Conservation (phyloP, 176 grass and related monocot genomes). For the Musa beccarii region DNA sequence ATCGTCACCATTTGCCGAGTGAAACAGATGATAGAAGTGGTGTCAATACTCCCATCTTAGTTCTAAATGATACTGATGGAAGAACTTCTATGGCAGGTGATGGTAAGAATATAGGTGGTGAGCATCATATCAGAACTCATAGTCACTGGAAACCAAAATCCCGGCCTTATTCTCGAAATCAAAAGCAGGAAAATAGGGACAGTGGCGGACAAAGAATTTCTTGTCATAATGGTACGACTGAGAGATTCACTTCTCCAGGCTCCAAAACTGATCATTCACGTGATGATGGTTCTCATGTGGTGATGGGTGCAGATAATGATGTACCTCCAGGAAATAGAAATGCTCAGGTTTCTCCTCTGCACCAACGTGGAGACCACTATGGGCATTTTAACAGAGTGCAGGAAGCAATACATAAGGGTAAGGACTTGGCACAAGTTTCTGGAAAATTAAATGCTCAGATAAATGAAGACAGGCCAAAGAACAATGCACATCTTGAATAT, state of each 20-base stretch:
- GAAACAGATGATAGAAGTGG: conserved; percentile 30
- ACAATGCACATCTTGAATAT: conserved; percentile 46
- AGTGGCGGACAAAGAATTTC: conserved; percentile 21
- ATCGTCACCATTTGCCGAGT: conserved; percentile 26
- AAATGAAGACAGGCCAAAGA: conserved; percentile 36
- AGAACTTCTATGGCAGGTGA: conserved; percentile 31
- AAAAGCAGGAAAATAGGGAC: conserved; percentile 26
- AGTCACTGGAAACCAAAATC: conserved; percentile 84
- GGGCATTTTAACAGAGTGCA: conserved; percentile 43
- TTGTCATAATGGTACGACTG: conserved; percentile 5
- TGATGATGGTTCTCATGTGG: not conserved
- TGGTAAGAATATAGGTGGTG: conserved; percentile 28
- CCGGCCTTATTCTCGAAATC: conserved; percentile 25
- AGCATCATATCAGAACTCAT: conserved; percentile 35
- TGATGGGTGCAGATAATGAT: not conserved
- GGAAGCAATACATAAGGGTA: conserved; percentile 36
- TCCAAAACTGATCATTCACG: not conserved
- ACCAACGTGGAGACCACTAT: conserved; percentile 28
- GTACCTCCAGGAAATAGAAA: conserved; percentile 7
- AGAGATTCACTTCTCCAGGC: conserved; percentile 2
- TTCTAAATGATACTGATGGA: conserved; percentile 31
- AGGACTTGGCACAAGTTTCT: conserved; percentile 29
- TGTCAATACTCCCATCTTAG: conserved; percentile 4
- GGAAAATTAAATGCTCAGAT: conserved; percentile 28
- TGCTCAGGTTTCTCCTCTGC: not conserved